Evolutionary conservation across 352 stramenopile genomes (phyloP).

Genomic region (Phytophthora sp.): DNA sequence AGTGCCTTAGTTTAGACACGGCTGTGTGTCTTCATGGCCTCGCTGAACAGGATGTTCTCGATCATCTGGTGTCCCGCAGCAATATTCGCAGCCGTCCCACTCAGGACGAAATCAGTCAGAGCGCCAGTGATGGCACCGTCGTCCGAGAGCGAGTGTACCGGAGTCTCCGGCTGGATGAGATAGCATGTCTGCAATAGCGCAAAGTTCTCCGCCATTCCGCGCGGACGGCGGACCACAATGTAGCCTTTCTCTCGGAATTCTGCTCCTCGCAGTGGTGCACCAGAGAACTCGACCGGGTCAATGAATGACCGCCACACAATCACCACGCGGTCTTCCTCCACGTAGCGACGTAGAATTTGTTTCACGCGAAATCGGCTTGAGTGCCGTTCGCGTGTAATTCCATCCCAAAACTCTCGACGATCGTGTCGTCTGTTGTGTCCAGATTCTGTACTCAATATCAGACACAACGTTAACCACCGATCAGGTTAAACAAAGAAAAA

Average conservation of each 20-base stretch:
- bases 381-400: constrained; percentile 61
- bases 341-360: constrained; percentile 56
- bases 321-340: constrained; percentile 36
- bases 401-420: constrained; percentile 63
- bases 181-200: constrained; percentile 59
- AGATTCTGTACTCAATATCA: constrained; percentile 17
- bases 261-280: constrained; percentile 45
- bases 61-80: constrained; percentile 54
- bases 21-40: constrained; percentile 21
- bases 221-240: constrained; percentile 58
- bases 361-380: constrained; percentile 59
- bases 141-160: constrained; percentile 30
- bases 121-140: constrained; percentile 36
- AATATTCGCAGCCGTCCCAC: constrained; percentile 41
- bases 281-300: constrained; percentile 58
- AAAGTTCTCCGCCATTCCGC: constrained; percentile 29
- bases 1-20: background rate
- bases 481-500: no score
- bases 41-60: constrained; percentile 51
- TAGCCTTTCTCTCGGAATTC: constrained; percentile 66
- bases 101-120: constrained; percentile 50
- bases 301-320: constrained; percentile 37
- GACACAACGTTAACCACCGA: background rate
- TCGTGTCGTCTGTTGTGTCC: constrained; percentile 53
- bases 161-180: constrained; percentile 55